Percentiles rank a stretch among this genome's conserved stretches.
Conservation (phyloP, 495 filamentous ascomycete genomes). For the Penicillium samsonianum region DNA sequence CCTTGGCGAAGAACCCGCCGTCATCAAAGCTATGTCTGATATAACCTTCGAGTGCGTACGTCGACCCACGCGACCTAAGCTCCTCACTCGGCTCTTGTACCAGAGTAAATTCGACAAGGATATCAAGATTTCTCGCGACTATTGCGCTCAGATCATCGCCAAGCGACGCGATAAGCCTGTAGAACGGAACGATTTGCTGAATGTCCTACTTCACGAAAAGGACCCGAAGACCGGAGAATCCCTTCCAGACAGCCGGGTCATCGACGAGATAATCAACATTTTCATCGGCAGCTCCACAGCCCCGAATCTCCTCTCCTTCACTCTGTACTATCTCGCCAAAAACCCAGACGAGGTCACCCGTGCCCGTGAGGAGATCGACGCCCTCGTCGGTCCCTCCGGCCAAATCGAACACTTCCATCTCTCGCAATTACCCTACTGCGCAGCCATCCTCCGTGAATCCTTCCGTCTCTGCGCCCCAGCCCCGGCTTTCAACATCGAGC, state of each 20-base stretch:
- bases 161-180: conserved; percentile 53
- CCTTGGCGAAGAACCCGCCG: conserved; percentile 26
- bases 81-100: conserved; percentile 44
- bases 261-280: conserved; percentile 64
- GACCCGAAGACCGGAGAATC: conserved; percentile 66
- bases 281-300: conserved; percentile 49
- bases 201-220: conserved; percentile 65
- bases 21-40: conserved; percentile 43
- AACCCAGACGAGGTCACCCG: conserved; percentile 37
- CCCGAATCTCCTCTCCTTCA: conserved; percentile 47
- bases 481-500: conserved; percentile 60
- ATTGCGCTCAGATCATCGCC: conserved; percentile 59
- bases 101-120: conserved; percentile 54
- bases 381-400: conserved; percentile 33
- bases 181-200: conserved; percentile 62
- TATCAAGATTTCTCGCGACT: conserved; percentile 58
- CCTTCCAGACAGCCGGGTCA: conserved; percentile 60
- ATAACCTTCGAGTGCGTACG: conserved; percentile 47
- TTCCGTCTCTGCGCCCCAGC: conserved; percentile 69
- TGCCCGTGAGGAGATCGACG: conserved; percentile 47
- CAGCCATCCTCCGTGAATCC: conserved; percentile 70
- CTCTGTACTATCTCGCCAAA: conserved; percentile 47
- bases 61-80: conserved; percentile 40
- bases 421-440: conserved; percentile 63
- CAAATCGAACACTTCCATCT: conserved; percentile 56